phyloP scores from a whole-genome alignment of 23 red algal genomes.

The Gracilaria gracilis region DNA sequence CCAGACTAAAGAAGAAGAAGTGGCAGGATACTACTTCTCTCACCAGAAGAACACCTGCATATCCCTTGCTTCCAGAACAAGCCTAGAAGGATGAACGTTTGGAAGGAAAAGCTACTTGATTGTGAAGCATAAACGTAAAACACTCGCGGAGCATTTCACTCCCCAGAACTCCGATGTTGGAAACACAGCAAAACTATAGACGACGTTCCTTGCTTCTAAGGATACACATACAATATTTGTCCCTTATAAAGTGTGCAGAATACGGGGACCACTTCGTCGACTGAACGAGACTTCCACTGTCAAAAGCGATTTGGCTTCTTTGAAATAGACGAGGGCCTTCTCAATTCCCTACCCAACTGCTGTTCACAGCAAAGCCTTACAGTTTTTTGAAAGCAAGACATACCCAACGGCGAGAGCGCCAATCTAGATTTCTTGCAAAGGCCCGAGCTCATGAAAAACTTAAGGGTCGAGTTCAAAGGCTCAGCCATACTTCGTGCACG shows the following conservation, averaged over 20 bases:
- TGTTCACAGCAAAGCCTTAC: neutral
- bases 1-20: too few species aligned
- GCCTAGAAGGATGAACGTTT: neutral
- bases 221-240: neutral
- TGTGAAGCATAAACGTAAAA: too few species aligned
- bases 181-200: constrained; percentile 5
- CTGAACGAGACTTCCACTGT: neutral
- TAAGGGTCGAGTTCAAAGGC: neutral
- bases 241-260: neutral
- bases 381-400: neutral
- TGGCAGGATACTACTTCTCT: too few species aligned
- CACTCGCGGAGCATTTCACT: too few species aligned
- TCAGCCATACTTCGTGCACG: neutral
- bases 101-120: neutral
- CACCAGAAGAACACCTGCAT: too few species aligned
- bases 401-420: neutral
- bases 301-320: neutral
- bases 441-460: neutral
- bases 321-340: neutral
- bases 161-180: too few species aligned
- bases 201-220: neutral
- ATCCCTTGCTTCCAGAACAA: too few species aligned
- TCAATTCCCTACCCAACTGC: neutral
- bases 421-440: neutral
- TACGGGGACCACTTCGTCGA: neutral